A percentile compares a stretch with the other conserved stretches of the same genome.
phyloP scores from a whole-genome alignment of 352 stramenopile species.

The Phytophthora fragariaefolia region DNA sequence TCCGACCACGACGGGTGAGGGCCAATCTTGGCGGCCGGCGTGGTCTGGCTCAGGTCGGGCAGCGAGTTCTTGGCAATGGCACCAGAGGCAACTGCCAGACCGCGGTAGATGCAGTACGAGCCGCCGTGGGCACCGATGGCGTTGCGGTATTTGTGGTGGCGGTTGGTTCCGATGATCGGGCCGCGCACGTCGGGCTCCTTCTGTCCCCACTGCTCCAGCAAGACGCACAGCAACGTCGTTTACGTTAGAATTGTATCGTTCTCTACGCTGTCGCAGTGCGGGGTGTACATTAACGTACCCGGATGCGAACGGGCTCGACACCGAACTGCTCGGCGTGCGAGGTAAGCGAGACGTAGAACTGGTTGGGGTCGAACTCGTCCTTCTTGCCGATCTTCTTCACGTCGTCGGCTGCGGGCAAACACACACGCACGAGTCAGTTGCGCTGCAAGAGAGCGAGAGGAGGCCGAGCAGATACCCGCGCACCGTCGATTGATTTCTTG shows the following conservation, averaged over 20 bases:
- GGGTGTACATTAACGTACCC: slow-evolving; percentile 43
- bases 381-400: slow-evolving; percentile 86
- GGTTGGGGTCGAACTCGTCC: slow-evolving; percentile 88
- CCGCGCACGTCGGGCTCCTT: slow-evolving; percentile 91
- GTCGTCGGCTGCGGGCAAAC: slow-evolving; percentile 60
- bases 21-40: slow-evolving; percentile 97
- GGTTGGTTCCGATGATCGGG: slow-evolving; percentile 96
- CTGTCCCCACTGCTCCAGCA: slow-evolving; percentile 90
- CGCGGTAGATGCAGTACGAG: slow-evolving; percentile 99
- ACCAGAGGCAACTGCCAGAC: slow-evolving; percentile 91
- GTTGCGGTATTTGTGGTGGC: slow-evolving; percentile 96
- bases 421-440: slow-evolving; percentile 12
- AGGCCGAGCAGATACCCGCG: background rate
- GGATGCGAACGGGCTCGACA: slow-evolving; percentile 86
- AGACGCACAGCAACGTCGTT: slow-evolving; percentile 1
- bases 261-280: background rate
- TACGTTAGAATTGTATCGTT: slow-evolving; percentile 5
- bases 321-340: slow-evolving; percentile 89
- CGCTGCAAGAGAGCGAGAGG: background rate
- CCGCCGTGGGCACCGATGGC: slow-evolving; percentile 98
- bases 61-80: slow-evolving; percentile 72
- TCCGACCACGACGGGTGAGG: slow-evolving; percentile 96
- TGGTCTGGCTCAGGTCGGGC: slow-evolving; percentile 92
- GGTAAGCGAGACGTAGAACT: slow-evolving; percentile 89
- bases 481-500: slow-evolving; percentile 90